Base-by-base conservation (phyloP, 2,329 filamentous ascomycete species). In the Hawksworthiomyces lignivorus region DNA sequence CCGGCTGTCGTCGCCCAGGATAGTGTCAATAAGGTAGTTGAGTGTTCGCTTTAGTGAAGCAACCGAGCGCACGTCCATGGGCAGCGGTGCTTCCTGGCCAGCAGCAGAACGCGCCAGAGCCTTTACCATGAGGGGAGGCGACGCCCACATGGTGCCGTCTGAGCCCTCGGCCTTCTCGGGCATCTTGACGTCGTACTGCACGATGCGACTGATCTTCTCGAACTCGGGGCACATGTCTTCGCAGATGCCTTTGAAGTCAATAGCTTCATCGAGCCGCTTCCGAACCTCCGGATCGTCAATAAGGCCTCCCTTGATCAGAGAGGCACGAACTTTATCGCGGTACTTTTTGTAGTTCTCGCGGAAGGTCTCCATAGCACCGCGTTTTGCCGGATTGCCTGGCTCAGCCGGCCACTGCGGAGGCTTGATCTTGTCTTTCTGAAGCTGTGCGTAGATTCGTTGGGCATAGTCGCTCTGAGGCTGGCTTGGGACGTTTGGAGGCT, bases 221-320 rank as follows among this genome's bases (percentile, higher is more conserved):
- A 74, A 82, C 48, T 81, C 75, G 5, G 80, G 80, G 47, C 80
- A 84, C 79, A 82, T 83, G 20, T 80, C 75, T 51, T 82, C 75
- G 52, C 78, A 82, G 34, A 79, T 80, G 12, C 80, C 80, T 54
- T 78, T 78, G 54, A 84, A 84, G 31, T 75, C 70, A 36, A 83
- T 75, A 7, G 80, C 80, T 54, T 83, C 72, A 44, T 75, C 69
- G 7, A 84, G 65, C 15, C 68, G 71, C 53, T 79, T 77, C 42
- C 73, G 72, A 51, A 77, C 74, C 24, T 80, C 72, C 3, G 79
- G 79, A 49, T 83, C 76, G 56, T 83, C 80, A 43, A 83, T 76
- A 7, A 81, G 61, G 10, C 72, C 73, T 12, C 70, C 75, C 46
- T 69, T 72, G 43, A 79, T 76, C 31, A 83, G 60, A 4, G 72